phyloP scores from a whole-genome alignment of 345 rosid genomes.

The Orychophragmus violaceus region DNA sequence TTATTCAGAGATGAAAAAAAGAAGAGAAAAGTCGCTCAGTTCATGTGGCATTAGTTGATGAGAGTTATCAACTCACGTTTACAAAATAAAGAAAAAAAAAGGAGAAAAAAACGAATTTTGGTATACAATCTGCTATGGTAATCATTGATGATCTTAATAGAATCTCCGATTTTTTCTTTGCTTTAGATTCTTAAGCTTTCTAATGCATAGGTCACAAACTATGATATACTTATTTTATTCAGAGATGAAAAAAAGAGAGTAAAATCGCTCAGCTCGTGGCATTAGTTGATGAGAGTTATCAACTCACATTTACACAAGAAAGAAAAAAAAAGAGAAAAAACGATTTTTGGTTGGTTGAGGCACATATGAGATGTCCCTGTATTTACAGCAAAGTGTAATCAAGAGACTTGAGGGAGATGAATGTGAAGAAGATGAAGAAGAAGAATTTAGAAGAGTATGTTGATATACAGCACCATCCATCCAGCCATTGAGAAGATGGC shows the following conservation, averaged over 20 bases:
- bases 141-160: not conserved
- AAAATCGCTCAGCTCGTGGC: not conserved
- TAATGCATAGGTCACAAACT: constrained; percentile 61
- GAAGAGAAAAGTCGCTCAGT: not conserved
- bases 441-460: constrained; percentile 56
- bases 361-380: constrained; percentile 16
- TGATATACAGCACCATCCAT: constrained; percentile 86
- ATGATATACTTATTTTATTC: constrained; percentile 37
- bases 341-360: constrained; percentile 9
- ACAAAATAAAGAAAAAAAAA: not conserved
- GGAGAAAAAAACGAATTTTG: constrained; percentile 1
- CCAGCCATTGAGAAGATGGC: constrained; percentile 89
- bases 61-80: constrained; percentile 12
- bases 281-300: not conserved
- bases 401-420: not conserved
- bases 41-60: not conserved
- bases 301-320: constrained; percentile 18
- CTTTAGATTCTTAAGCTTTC: not conserved
- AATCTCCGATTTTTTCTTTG: not conserved
- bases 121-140: not conserved
- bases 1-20: not conserved
- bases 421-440: constrained; percentile 8
- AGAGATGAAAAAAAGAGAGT: not conserved
- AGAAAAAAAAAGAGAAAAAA: not conserved
- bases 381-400: not conserved